Evolutionary conservation across 2,329 filamentous ascomycete genomes (phyloP), one percentile per base, ranked within the genome.

Genomic region (Alternaria arbusti): DNA sequence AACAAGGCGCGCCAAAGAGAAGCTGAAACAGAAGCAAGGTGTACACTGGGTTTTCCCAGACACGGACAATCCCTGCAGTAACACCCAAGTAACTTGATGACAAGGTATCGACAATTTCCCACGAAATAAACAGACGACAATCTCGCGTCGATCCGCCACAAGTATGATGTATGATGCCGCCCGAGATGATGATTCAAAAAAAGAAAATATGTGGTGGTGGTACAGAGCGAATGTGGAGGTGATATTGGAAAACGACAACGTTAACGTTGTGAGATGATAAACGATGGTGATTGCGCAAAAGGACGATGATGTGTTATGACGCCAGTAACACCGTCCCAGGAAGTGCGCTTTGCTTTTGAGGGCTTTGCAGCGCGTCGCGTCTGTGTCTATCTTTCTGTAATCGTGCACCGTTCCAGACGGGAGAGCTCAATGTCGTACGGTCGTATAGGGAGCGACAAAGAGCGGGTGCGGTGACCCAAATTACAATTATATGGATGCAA

Each of bases 391-490:
- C 70, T 67, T 69, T 65, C 63, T 66, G 62, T 70, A 70, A 68
- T 74, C 71, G 69, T 72, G 70, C 67, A 74, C 77, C 77, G 77
- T 79, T 74, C 77, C 77, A 73, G 76, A 78, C 77, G 77, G 77
- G 72, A 68, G 68, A 72, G 73, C 69, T 75, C 69, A 68, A 68
- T 70, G 67, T 75, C 74, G 67, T 75, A 63, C 63, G 73, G 72
- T 77, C 76, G 68, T 79, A 73, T 71, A 70, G 72, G 68, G 70
- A 69, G 65, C 75, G 68, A 71, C 70, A 65, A 72, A 66, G 65
- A 71, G 69, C 66, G 63, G 63, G 65, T 70, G 69, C 72, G 70
- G 64, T 70, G 68, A 72, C 65, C 66, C 66, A 64, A 65, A 75
- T 77, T 77, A 78, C 70, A 75, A 73, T 69, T 74, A 74, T 76